Percentiles rank a stretch among this genome's conserved stretches.
phyloP scores from a whole-genome alignment of 495 filamentous ascomycete species.

The Wilcoxina mikolae region DNA sequence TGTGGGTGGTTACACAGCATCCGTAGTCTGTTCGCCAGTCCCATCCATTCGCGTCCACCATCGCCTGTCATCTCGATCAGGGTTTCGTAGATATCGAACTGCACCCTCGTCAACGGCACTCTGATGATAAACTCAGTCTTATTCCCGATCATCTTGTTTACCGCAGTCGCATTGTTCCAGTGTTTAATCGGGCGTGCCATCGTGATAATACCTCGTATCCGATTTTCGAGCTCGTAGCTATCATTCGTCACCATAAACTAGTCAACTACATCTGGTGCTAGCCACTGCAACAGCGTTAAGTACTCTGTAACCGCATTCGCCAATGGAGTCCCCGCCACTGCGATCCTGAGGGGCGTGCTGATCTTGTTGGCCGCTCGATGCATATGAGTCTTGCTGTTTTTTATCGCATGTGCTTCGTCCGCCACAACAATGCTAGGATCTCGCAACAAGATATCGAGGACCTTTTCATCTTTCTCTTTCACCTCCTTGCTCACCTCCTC shows the following conservation, averaged over 20 bases:
- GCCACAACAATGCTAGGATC: slow-evolving; percentile 60
- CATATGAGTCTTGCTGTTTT: slow-evolving; percentile 35
- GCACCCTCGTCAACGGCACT: slow-evolving; percentile 50
- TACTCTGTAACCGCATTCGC: slow-evolving; percentile 73
- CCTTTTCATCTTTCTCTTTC: neutral
- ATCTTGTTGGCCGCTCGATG: neutral
- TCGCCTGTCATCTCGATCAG: neutral
- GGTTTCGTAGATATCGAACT: slow-evolving; percentile 45
- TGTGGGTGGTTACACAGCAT: slow-evolving; percentile 64
- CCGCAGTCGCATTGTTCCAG: slow-evolving; percentile 41
- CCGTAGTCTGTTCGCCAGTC: slow-evolving; percentile 34
- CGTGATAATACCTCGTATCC: slow-evolving; percentile 65
- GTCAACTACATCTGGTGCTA: slow-evolving; percentile 59
- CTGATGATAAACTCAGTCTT: slow-evolving; percentile 74
- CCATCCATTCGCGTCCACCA: slow-evolving; percentile 13
- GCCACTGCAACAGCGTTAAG: slow-evolving; percentile 75
- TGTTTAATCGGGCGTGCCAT: slow-evolving; percentile 52
- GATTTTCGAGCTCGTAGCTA: slow-evolving; percentile 52
- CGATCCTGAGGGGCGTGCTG: slow-evolving; percentile 41
- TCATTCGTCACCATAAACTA: slow-evolving; percentile 57
- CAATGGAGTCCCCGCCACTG: slow-evolving; percentile 73
- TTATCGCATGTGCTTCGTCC: slow-evolving; percentile 74
- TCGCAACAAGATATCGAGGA: neutral
- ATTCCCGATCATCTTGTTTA: neutral
- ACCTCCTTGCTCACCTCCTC: neutral